These are phyloP conservation scores for Eucalyptus viminalis DNA, from an alignment of 345 rosid species.

Conservation along the genomic window DNA sequence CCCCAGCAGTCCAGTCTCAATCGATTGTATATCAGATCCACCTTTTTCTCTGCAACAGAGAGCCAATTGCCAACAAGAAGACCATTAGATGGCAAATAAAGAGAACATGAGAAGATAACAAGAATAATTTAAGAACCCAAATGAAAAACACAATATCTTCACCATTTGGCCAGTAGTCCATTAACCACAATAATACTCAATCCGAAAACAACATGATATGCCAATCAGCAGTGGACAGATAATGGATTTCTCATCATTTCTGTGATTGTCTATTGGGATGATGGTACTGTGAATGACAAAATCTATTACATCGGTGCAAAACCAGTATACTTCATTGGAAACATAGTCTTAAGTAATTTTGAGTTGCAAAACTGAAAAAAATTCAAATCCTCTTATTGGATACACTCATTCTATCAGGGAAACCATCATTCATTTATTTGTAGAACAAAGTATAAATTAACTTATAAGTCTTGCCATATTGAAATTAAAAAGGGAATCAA, in stretches of 20 bases:
- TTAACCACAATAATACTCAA: not conserved
- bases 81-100: not conserved
- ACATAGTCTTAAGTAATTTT: not conserved
- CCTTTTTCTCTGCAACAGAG: conserved; percentile 29
- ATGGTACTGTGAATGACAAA: not conserved
- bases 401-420: not conserved
- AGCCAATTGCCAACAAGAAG: not conserved
- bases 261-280: not conserved
- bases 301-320: not conserved
- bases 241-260: not conserved
- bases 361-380: not conserved
- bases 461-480: not conserved
- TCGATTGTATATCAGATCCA: conserved; percentile 18
- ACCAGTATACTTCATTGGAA: not conserved
- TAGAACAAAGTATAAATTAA: not conserved
- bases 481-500: not conserved
- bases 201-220: not conserved
- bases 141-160: not conserved
- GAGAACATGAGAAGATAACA: not conserved
- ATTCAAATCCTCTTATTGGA: not conserved
- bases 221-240: not conserved
- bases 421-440: not conserved
- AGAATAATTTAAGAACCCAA: not conserved
- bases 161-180: not conserved
- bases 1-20: conserved; percentile 20